Evolutionary conservation across 805 yeast species (phyloP).

Genomic region (Teunomyces aglyptinius): DNA sequence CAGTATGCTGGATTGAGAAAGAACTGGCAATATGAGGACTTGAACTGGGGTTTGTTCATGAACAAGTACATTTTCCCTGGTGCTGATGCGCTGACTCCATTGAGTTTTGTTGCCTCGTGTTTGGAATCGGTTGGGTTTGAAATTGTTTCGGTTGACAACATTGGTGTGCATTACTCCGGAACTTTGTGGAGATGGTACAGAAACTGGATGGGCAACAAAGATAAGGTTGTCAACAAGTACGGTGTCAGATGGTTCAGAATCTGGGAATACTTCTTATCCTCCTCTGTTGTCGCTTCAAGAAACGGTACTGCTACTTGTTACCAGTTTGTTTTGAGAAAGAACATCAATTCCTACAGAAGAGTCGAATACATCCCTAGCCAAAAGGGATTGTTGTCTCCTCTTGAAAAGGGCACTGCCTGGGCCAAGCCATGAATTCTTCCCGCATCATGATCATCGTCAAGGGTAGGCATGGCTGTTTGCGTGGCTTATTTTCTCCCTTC

Average conservation of each 20-base stretch:
- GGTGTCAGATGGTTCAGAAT: constrained; percentile 90
- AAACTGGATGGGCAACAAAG: constrained; percentile 87
- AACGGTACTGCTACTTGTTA: constrained; percentile 92
- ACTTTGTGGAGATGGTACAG: constrained; percentile 94
- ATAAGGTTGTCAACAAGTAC: constrained; percentile 70
- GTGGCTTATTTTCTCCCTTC: background rate
- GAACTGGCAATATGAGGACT: constrained; percentile 92
- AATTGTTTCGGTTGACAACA: constrained; percentile 77
- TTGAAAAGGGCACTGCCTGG: constrained; percentile 57
- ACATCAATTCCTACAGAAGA: constrained; percentile 80
- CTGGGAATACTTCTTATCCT: constrained; percentile 89
- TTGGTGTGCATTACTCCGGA: constrained; percentile 90
- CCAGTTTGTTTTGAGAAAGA: constrained; percentile 89
- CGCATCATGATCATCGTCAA: background rate
- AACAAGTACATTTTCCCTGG: constrained; percentile 96
- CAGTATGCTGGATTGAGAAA: constrained; percentile 92
- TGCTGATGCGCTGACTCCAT: constrained; percentile 94
- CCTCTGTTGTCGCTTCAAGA: constrained; percentile 80
- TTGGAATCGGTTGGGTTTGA: constrained; percentile 87
- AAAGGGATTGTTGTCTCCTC: constrained; percentile 65
- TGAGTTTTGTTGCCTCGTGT: constrained; percentile 73
- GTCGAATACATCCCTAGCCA: constrained; percentile 77
- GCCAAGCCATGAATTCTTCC: constrained; percentile 33
- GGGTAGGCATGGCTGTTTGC: background rate
- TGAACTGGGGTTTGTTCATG: constrained; percentile 94